phyloP scores from a whole-genome alignment of 2,329 filamentous ascomycete species.

The Fusarium cicatricum region DNA sequence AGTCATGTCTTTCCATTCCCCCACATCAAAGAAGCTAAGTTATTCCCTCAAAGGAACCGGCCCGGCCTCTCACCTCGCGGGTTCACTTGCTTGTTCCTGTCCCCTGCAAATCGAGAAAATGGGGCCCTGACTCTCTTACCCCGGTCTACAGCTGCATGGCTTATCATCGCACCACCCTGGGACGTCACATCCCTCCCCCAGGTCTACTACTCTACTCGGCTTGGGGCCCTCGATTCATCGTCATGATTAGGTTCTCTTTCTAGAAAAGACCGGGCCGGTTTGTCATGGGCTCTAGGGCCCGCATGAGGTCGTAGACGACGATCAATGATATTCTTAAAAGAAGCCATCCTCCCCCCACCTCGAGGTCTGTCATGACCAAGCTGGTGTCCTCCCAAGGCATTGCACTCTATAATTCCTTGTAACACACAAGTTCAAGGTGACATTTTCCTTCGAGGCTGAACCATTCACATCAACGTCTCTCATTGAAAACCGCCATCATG shows the following conservation, averaged over 20 bases:
- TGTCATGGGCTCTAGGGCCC: constrained; percentile 12
- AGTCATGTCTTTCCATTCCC: constrained; percentile 37
- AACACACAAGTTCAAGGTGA: constrained; percentile 2
- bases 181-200: constrained; percentile 25
- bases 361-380: constrained; percentile 25
- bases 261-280: constrained; percentile 36
- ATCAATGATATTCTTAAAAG: constrained; percentile 32
- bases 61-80: constrained; percentile 23
- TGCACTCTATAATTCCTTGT: constrained; percentile 8
- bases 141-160: constrained; percentile 11
- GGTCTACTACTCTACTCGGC: too few relatives aligned
- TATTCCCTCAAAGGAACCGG: constrained; percentile 12
- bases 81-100: not conserved
- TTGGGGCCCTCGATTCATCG: constrained; percentile 10
- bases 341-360: constrained; percentile 10
- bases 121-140: not conserved
- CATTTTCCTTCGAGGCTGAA: not conserved
- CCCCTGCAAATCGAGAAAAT: not conserved
- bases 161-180: constrained; percentile 38
- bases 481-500: constrained; percentile 25
- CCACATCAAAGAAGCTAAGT: constrained; percentile 22
- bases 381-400: constrained; percentile 31
- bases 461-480: constrained; percentile 1
- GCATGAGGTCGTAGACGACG: constrained; percentile 11
- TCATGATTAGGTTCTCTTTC: constrained; percentile 26